Conservation (phyloP, 805 yeast species). For the Ogataea corticis region DNA sequence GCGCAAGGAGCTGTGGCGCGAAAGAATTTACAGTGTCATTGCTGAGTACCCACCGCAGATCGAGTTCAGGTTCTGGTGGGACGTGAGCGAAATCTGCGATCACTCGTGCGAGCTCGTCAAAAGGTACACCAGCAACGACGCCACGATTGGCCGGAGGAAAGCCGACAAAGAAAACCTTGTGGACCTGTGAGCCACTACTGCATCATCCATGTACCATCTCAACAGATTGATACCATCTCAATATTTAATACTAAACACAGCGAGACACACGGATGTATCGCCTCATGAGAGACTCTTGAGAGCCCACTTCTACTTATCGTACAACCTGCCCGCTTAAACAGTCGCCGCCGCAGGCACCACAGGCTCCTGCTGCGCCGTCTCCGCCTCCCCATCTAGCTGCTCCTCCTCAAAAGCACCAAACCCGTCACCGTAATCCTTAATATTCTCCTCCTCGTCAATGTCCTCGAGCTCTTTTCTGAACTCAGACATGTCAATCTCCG, state of each 20-base stretch:
- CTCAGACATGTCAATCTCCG: constrained; percentile 57
- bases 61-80: constrained; percentile 44
- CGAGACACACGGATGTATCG: too few relatives aligned
- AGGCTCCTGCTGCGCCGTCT: not conserved
- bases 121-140: constrained; percentile 3
- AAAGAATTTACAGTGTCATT: constrained; percentile 46
- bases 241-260: too few relatives aligned
- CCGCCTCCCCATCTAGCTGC: constrained; percentile 12
- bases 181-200: not conserved
- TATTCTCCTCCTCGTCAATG: constrained; percentile 47
- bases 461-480: constrained; percentile 59
- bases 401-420: constrained; percentile 37
- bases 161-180: not conserved
- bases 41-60: constrained; percentile 41
- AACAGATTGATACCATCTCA: too few relatives aligned
- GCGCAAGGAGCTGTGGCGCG: constrained; percentile 56
- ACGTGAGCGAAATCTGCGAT: constrained; percentile 40
- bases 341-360: not conserved
- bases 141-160: not conserved
- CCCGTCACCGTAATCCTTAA: constrained; percentile 79
- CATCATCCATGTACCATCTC: too few relatives aligned
- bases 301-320: too few relatives aligned
- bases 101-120: constrained; percentile 29
- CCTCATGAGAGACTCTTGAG: too few relatives aligned
- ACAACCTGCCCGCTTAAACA: not conserved